These are phyloP conservation scores for Paraglomus occultum DNA, from an alignment of 192 early-diverging fungal genomes.

Conservation along the genomic window DNA sequence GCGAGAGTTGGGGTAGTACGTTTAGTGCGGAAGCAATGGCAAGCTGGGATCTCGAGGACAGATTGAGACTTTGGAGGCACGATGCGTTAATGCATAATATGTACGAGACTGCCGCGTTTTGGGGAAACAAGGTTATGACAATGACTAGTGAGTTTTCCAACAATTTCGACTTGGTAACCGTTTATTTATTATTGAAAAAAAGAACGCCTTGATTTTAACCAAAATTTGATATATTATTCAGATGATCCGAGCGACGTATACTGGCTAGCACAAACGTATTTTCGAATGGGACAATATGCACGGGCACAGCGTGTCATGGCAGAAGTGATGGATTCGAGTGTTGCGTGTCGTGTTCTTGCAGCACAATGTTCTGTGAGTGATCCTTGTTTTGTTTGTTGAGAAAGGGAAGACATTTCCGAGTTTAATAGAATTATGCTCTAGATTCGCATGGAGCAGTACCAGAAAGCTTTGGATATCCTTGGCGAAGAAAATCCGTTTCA, in stretches of 20 bases:
- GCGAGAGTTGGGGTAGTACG: too few relatives aligned
- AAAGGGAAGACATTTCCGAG: not conserved
- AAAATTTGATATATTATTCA: conserved; percentile 20
- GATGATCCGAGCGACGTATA: conserved; percentile 48
- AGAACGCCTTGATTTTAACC: not conserved
- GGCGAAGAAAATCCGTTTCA: conserved; percentile 49
- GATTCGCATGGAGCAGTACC: conserved; percentile 49
- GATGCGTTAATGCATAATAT: conserved; percentile 54
- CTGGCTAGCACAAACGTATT: conserved; percentile 50
- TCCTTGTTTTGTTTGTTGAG: conserved; percentile 18
- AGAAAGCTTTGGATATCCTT: conserved; percentile 55
- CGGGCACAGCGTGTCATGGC: conserved; percentile 46
- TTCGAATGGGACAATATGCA: conserved; percentile 45
- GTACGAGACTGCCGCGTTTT: conserved; percentile 57
- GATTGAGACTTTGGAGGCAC: conserved; percentile 49
- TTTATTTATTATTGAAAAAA: conserved; percentile 4
- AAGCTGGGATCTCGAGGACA: conserved; percentile 30
- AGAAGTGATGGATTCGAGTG: conserved; percentile 42
- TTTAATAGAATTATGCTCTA: conserved; percentile 23
- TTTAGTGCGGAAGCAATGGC: too few relatives aligned
- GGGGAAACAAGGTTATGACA: conserved; percentile 64
- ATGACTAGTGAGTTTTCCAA: conserved; percentile 48
- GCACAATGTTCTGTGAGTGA: conserved; percentile 51
- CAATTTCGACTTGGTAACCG: not conserved
- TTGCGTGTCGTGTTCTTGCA: conserved; percentile 53